These are phyloP conservation scores for Cladosporium colombiae DNA, from an alignment of 2,329 filamentous ascomycete species.

Conservation along the genomic window DNA sequence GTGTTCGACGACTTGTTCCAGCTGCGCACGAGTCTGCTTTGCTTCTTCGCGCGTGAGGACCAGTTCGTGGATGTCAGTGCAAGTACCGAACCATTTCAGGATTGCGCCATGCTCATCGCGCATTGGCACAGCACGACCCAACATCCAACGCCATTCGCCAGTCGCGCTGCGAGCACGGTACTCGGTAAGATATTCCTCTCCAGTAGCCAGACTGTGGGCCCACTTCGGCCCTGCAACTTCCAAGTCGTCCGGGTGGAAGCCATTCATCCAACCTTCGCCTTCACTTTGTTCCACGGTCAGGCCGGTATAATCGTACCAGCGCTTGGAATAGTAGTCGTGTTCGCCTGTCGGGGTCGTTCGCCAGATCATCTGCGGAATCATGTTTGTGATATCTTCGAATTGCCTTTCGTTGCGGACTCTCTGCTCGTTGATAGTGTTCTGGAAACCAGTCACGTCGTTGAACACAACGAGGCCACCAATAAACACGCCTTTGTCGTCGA, in stretches of 20 bases:
- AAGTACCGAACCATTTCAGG: constrained; percentile 79
- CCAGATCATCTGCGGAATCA: constrained; percentile 63
- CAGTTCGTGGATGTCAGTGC: constrained; percentile 75
- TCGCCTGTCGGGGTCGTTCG: constrained; percentile 64
- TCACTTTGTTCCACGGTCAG: constrained; percentile 62
- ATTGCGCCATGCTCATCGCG: constrained; percentile 67
- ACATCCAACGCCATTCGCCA: constrained; percentile 77
- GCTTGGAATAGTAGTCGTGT: constrained; percentile 72
- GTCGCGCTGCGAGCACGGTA: constrained; percentile 68
- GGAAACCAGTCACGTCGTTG: constrained; percentile 71
- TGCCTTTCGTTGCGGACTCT: constrained; percentile 70
- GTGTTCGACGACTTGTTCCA: constrained; percentile 72
- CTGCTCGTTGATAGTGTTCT: constrained; percentile 68
- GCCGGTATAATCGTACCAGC: constrained; percentile 81
- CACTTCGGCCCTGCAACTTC: constrained; percentile 57
- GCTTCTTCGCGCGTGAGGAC: constrained; percentile 68
- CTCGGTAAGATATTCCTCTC: constrained; percentile 68
- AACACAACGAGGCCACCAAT: constrained; percentile 71
- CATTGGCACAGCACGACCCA: constrained; percentile 70
- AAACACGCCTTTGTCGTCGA: constrained; percentile 68
- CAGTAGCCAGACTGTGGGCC: constrained; percentile 64
- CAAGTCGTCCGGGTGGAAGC: constrained; percentile 72
- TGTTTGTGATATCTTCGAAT: constrained; percentile 75
- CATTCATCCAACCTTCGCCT: constrained; percentile 62
- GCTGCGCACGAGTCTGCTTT: constrained; percentile 67